Conservation (phyloP, 2,329 filamentous ascomycete species). For the Amylocarpus encephaloides region DNA sequence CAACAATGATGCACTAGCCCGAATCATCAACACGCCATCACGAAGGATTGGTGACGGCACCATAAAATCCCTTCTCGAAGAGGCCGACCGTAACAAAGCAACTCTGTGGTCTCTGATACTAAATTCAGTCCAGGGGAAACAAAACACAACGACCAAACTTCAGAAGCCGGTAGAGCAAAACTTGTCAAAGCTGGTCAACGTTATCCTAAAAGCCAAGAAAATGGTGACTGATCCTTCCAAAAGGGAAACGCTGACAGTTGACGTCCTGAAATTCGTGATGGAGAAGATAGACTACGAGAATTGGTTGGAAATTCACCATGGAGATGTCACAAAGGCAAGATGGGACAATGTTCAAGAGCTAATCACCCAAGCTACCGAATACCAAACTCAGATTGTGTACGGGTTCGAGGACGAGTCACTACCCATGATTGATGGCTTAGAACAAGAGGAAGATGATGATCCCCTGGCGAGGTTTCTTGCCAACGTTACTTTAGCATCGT, state of each 20-base stretch:
- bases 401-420: conserved; percentile 47
- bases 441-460: conserved; percentile 60
- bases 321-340: conserved; percentile 68
- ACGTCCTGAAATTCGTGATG: conserved; percentile 46
- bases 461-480: conserved; percentile 74
- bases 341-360: conserved; percentile 91
- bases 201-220: conserved; percentile 51
- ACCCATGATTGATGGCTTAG: conserved; percentile 63
- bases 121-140: conserved; percentile 46
- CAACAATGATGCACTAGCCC: conserved; percentile 78
- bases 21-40: conserved; percentile 78
- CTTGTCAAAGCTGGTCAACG: conserved; percentile 50
- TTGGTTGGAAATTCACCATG: conserved; percentile 66
- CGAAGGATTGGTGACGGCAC: conserved; percentile 77
- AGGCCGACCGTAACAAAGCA: conserved; percentile 63
- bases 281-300: conserved; percentile 65
- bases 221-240: conserved; percentile 38
- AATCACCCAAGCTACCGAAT: conserved; percentile 70
- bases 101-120: conserved; percentile 74
- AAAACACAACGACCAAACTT: conserved; percentile 46
- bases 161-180: conserved; percentile 49
- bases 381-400: conserved; percentile 35
- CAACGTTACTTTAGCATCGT: conserved; percentile 80
- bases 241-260: conserved; percentile 23
- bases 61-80: conserved; percentile 64